Evolutionary conservation across 2,329 filamentous ascomycete species (phyloP).

Genomic region (Aspergillus floridensis): DNA sequence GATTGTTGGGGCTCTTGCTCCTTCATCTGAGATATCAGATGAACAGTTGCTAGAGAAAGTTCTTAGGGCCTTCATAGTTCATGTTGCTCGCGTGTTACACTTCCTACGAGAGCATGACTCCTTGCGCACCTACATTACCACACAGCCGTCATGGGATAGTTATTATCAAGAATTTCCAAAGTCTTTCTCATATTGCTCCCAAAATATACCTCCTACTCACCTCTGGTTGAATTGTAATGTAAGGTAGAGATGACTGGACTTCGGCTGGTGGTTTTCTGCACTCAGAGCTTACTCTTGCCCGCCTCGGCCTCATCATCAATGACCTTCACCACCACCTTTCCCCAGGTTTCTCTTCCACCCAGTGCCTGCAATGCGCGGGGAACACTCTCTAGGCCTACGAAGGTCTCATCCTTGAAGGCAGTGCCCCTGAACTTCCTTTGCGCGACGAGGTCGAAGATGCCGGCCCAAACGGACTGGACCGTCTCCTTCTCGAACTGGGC

Average conservation of each 20-base stretch:
- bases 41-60: conserved; percentile 40
- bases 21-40: conserved; percentile 6
- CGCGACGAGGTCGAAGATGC: conserved; percentile 73
- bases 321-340: conserved; percentile 89
- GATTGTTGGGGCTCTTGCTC: conserved; percentile 25
- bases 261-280: not conserved
- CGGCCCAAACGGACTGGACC: conserved; percentile 74
- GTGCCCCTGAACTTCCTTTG: conserved; percentile 78
- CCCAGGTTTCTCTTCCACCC: conserved; percentile 83
- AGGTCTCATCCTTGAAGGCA: conserved; percentile 76
- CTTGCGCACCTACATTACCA: conserved; percentile 43
- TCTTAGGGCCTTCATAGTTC: conserved; percentile 47
- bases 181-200: not conserved
- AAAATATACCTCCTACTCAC: not conserved
- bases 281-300: conserved; percentile 45
- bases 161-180: not conserved
- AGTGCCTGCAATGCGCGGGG: conserved; percentile 73
- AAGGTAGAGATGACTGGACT: not conserved
- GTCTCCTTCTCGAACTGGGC: conserved; percentile 67
- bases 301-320: conserved; percentile 62
- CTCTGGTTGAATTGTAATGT: not conserved
- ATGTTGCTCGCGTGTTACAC: conserved; percentile 35
- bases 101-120: conserved; percentile 47
- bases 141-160: not conserved
- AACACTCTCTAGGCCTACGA: conserved; percentile 76